Evolutionary conservation across 2,329 filamentous ascomycete genomes (phyloP), one percentile per base, ranked within the genome.

Genomic region (Torrubiellomyces zombiae): DNA sequence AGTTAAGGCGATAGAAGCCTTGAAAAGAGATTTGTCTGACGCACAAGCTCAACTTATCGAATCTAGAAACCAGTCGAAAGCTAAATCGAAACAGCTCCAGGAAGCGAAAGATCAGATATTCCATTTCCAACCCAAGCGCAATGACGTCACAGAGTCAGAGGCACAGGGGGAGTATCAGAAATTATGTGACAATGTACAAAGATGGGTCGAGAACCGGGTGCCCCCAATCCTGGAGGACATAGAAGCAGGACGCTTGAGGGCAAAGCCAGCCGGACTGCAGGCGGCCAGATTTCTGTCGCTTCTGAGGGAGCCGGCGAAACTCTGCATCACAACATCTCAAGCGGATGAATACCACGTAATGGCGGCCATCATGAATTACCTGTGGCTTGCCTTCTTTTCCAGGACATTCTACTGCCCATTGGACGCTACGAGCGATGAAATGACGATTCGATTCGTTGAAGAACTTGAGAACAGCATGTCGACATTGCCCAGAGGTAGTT

Each of bases 401-500:
- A 50, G 44, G 26, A 42, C 47, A 1, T 52, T 52, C 28, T 52
- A 52, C 34, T 45, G 44, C 25, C 48, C 49, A 7, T 30, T 52
- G 20, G 46, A 49, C 26, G 45, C 49, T 20, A 33, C 33, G 2
- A 37, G 42, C 11, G 35, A 39, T 9, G 39, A 48, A 16, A 35
- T 41, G 11, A 49, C 45, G 4, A 16, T 43, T 8, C 28, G 31
- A 13, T 52, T 48, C 45, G 42, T 52, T 24, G 39, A 48, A 9
- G 41, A 45, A 14, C 28, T 50, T 4, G 45, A 49, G 31, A 36
- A 20, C 2, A 37, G 40, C 20, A 49, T 52, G 44, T 42, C 40
- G 5, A 43, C 40, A 21, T 32, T 51, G 16, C 42, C 44, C n/a
- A 33, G 45, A 45, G 47, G 44, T 48, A 39, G 26, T 14, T 6